phyloP scores from a whole-genome alignment of 2,329 filamentous ascomycete genomes.

The Mariannaea sp. region DNA sequence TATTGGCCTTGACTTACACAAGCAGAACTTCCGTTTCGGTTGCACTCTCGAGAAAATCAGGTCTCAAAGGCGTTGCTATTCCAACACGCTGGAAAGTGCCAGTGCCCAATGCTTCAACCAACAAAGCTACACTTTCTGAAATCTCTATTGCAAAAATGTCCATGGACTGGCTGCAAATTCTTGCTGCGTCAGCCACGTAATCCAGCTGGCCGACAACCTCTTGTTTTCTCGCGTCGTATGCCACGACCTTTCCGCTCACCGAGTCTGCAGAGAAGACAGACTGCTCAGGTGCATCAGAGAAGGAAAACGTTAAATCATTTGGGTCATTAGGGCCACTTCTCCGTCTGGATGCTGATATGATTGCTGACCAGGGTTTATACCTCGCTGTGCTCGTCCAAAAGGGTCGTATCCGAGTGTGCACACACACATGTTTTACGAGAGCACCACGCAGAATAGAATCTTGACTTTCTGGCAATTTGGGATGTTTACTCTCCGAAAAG shows the following conservation, averaged over 20 bases:
- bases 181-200: neutral
- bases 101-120: neutral
- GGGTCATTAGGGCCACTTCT: neutral
- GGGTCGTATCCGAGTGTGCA: neutral
- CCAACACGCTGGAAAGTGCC: slow-evolving; percentile 1
- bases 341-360: neutral
- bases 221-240: slow-evolving; percentile 8
- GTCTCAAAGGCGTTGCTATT: neutral
- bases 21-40: neutral
- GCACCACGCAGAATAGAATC: neutral
- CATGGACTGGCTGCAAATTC: neutral
- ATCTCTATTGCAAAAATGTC: neutral
- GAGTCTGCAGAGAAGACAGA: slow-evolving; percentile 1
- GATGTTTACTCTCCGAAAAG: neutral
- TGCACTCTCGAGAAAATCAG: slow-evolving; percentile 9
- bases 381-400: neutral
- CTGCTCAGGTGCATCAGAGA: neutral
- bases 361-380: neutral
- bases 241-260: neutral
- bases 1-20: neutral
- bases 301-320: neutral
- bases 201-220: slow-evolving; percentile 9
- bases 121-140: neutral
- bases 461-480: neutral
- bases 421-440: slow-evolving; percentile 1